Conservation (phyloP, 441 rosid species). For the Gossypium aridum region DNA sequence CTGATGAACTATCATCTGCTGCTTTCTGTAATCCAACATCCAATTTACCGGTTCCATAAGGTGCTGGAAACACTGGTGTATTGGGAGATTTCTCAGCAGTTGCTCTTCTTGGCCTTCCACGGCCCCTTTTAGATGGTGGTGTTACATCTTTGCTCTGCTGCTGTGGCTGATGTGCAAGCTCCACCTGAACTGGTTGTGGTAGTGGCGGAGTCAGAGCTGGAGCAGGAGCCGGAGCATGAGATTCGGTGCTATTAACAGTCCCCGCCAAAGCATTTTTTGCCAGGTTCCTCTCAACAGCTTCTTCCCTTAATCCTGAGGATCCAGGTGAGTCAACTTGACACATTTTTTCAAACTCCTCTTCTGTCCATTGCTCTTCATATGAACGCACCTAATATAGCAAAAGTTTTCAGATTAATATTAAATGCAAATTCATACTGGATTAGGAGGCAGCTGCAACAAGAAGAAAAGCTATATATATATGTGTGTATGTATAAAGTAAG, state of each 20-base stretch:
- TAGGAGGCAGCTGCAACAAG: background rate
- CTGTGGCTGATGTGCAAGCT: slow-evolving; percentile 28
- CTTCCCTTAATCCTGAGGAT: slow-evolving; percentile 62
- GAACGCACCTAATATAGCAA: slow-evolving; percentile 61
- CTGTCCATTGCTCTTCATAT: slow-evolving; percentile 92
- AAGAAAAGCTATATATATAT: background rate
- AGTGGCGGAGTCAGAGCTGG: slow-evolving; percentile 11
- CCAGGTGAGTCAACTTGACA: slow-evolving; percentile 77
- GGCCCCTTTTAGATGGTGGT: slow-evolving; percentile 86
- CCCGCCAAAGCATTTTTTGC: slow-evolving; percentile 26
- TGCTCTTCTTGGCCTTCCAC: slow-evolving; percentile 87
- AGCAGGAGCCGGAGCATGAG: slow-evolving; percentile 25
- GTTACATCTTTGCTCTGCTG: slow-evolving; percentile 50
- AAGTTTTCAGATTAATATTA: background rate
- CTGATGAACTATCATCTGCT: slow-evolving; percentile 30
- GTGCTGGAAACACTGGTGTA: slow-evolving; percentile 22
- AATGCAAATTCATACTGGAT: background rate
- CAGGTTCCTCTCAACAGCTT: slow-evolving; percentile 35
- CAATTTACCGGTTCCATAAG: slow-evolving; percentile 31
- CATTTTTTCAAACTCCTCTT: slow-evolving; percentile 90
- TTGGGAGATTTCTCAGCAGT: slow-evolving; percentile 39
- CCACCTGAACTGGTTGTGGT: slow-evolving; percentile 16
- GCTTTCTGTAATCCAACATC: slow-evolving; percentile 33
- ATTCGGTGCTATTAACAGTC: slow-evolving; percentile 26
- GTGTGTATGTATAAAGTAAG: background rate